Evolutionary conservation across 108 stramenopile genomes (phyloP), one percentile per base, ranked within the genome.

Genomic region (Skeletonema costatum): DNA sequence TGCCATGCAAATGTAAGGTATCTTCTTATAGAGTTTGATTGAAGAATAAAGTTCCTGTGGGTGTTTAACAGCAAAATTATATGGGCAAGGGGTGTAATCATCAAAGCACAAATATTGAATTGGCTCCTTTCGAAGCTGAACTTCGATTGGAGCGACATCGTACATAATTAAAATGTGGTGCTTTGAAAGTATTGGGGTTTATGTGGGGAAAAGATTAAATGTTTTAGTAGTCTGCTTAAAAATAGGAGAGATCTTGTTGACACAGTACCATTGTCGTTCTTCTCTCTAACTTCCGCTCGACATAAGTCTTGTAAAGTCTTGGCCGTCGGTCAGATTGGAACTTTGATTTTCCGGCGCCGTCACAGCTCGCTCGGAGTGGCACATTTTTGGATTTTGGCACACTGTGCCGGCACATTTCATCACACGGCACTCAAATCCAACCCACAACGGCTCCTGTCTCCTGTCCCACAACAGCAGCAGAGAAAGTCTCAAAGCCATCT

Each of bases 1-100:
- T 56, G 87, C 87, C 53, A 90, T 90, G 89, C 89, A 90, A 73
- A 41, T 90, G 71, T 90, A 86, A 78, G 53, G 19, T 6, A 56
- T 9, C 44, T 29, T 25, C 10, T 5, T 56, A 56, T 21, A 56
- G 53, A 25, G 25, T 56, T 56, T 21, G 1, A 29, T 25, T 25
- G 25, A 25, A 25, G 7, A 2, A 9, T 10, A 7, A 56, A 25
- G 19, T 29, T 56, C 8, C 53, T 25, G 53, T 19, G 53, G 44
- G 44, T 56, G 7, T 56, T 4, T 29, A 11, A 56, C 53, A 25
- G 25, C 19, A 29, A 29, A 25, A 25, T 56, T 25, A 10, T n/a
- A 56, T 21, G 25, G 53, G 2, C 9, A 12, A 41, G 39, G 39
- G 39, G 39, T 12, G n/a, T 1, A 12, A 42, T 11, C 4, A n/a